Conservation (phyloP, 805 yeast genomes). For the Brettanomyces nanus region DNA sequence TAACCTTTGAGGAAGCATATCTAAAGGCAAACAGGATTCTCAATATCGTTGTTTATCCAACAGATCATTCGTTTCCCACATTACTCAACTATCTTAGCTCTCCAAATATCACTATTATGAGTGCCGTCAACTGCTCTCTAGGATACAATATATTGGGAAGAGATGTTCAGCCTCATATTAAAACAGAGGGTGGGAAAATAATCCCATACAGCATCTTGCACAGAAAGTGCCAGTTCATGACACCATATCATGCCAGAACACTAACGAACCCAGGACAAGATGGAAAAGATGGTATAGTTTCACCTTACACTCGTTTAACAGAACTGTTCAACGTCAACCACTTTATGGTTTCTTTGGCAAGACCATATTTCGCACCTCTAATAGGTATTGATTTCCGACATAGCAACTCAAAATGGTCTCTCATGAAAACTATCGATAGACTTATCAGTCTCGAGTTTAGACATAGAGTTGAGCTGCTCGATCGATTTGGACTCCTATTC, state of each 20-base stretch:
- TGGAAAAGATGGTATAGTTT: constrained; percentile 13
- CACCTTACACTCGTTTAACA: constrained; percentile 81
- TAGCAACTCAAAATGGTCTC: constrained; percentile 30
- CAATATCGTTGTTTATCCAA: constrained; percentile 81
- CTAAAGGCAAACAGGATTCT: constrained; percentile 68
- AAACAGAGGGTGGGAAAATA: constrained; percentile 38
- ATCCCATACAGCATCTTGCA: constrained; percentile 18
- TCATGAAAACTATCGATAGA: constrained; percentile 30
- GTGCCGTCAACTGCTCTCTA: constrained; percentile 82
- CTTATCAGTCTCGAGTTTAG: constrained; percentile 70
- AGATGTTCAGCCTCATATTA: constrained; percentile 51
- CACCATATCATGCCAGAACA: constrained; percentile 33
- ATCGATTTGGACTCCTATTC: constrained; percentile 68
- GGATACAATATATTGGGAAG: constrained; percentile 66
- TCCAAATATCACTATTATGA: constrained; percentile 84
- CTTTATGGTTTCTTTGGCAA: constrained; percentile 81
- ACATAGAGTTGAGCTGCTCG: constrained; percentile 74
- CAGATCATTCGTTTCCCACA: constrained; percentile 59
- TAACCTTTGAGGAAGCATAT: constrained; percentile 92
- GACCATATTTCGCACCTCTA: constrained; percentile 90
- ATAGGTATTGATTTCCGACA: constrained; percentile 78
- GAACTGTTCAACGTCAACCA: constrained; percentile 94
- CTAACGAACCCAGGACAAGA: constrained; percentile 10
- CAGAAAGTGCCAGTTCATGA: constrained; percentile 32
- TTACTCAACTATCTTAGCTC: constrained; percentile 84